A percentile compares a stretch with the other conserved stretches of the same genome.
These are phyloP conservation scores for Saccharomycopsis sp. DNA, from an alignment of 805 yeast species.

Conservation along the genomic window DNA sequence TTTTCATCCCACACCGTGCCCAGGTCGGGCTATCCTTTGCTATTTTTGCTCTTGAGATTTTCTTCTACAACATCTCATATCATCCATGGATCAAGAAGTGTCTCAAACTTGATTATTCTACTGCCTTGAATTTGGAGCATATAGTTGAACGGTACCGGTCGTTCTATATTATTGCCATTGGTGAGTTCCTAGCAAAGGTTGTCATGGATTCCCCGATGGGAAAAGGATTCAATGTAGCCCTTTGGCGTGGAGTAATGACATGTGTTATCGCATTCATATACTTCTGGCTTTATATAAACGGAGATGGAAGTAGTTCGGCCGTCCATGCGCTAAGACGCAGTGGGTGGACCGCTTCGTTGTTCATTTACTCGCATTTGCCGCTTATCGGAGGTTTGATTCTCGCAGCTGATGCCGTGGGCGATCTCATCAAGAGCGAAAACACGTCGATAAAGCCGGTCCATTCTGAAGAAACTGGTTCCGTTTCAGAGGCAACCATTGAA, in stretches of 20 bases:
- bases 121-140: conserved; percentile 61
- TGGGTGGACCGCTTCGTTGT: conserved; percentile 38
- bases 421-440: conserved; percentile 32
- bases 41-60: conserved; percentile 37
- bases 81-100: conserved; percentile 42
- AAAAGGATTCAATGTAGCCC: conserved; percentile 36
- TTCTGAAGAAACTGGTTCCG: background rate
- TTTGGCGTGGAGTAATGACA: conserved; percentile 44
- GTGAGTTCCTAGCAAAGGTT: conserved; percentile 51
- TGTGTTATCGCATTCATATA: conserved; percentile 42
- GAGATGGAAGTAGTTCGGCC: conserved; percentile 43
- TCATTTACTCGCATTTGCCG: conserved; percentile 45
- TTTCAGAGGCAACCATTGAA: background rate
- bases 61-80: conserved; percentile 32
- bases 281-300: conserved; percentile 49
- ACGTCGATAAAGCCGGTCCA: conserved; percentile 21
- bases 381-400: conserved; percentile 45
- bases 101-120: conserved; percentile 39
- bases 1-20: conserved; percentile 40
- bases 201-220: conserved; percentile 46
- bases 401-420: conserved; percentile 56
- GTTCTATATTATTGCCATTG: conserved; percentile 57
- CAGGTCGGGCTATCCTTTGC: conserved; percentile 41
- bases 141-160: conserved; percentile 56
- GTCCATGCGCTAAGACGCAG: conserved; percentile 49